phyloP scores from a whole-genome alignment of 108 stramenopile genomes.

The Discostella stelligeroides region DNA sequence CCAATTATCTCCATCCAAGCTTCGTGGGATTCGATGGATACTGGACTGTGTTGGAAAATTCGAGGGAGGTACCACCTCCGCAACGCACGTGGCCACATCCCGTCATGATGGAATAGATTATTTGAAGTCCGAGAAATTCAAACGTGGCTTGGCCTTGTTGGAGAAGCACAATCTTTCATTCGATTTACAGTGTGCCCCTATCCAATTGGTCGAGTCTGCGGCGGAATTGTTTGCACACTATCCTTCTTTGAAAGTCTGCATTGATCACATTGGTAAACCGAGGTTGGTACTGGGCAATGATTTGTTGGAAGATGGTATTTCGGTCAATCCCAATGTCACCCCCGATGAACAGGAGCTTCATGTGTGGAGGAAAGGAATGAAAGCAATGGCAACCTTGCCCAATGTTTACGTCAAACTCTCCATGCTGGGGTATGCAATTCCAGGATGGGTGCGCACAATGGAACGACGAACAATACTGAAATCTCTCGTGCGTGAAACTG shows the following conservation, averaged over 20 bases:
- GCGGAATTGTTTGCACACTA: constrained; percentile 52
- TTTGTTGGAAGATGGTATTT: constrained; percentile 30
- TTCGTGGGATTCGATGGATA: constrained; percentile 80
- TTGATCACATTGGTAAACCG: constrained; percentile 81
- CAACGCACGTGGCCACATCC: constrained; percentile 72
- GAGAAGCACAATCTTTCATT: constrained; percentile 58
- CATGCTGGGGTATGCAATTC: constrained; percentile 79
- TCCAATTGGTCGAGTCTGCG: constrained; percentile 65
- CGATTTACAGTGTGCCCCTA: constrained; percentile 85
- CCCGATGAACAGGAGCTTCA: constrained; percentile 49
- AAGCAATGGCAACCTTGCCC: constrained; percentile 60
- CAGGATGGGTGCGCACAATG: constrained; percentile 68
- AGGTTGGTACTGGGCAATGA: constrained; percentile 52
- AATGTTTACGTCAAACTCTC: constrained; percentile 77
- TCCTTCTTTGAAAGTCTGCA: constrained; percentile 62
- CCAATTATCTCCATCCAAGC: constrained; percentile 12
- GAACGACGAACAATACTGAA: constrained; percentile 50
- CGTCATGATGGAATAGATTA: constrained; percentile 71
- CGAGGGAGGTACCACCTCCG: constrained; percentile 45
- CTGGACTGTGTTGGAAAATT: constrained; percentile 69
- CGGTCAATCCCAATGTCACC: constrained; percentile 32
- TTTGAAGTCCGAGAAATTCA: constrained; percentile 62
- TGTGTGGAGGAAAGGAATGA: constrained; percentile 75
- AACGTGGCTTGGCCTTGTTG: constrained; percentile 70
- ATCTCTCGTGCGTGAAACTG: constrained; percentile 58